Conservation (phyloP, 768 basidiomycete genomes). For the Pleurotus sapidus region DNA sequence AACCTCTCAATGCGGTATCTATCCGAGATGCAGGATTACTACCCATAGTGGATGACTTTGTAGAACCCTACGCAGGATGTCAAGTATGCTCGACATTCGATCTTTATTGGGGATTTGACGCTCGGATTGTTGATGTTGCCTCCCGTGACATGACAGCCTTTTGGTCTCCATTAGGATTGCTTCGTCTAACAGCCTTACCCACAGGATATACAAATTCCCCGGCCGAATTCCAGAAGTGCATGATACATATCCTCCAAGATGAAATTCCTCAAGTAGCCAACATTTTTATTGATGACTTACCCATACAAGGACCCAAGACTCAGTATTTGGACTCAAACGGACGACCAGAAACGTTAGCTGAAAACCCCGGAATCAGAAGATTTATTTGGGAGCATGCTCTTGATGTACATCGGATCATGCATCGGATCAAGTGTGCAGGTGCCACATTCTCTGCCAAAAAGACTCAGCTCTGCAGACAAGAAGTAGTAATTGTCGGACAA, state of each 20-base stretch:
- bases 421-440: slow-evolving; percentile 24
- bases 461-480: slow-evolving; percentile 18
- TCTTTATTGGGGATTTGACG: slow-evolving; percentile 8
- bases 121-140: not conserved
- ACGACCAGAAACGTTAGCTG: slow-evolving; percentile 14
- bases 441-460: slow-evolving; percentile 34
- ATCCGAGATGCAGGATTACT: slow-evolving; percentile 7
- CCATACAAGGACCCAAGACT: slow-evolving; percentile 25
- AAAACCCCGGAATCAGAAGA: slow-evolving; percentile 23
- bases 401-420: slow-evolving; percentile 29
- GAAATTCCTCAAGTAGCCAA: too few relatives aligned
- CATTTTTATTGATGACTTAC: not conserved
- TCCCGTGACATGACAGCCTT: slow-evolving; percentile 10
- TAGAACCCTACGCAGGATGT: slow-evolving; percentile 7
- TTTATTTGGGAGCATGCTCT: slow-evolving; percentile 39
- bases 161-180: not conserved
- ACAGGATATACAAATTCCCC: not conserved
- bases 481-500: slow-evolving; percentile 12
- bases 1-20: slow-evolving; percentile 10
- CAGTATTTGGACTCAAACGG: slow-evolving; percentile 22
- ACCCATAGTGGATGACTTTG: slow-evolving; percentile 3
- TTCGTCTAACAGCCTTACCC: slow-evolving; percentile 9
- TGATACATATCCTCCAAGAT: too few relatives aligned
- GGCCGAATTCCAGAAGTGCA: too few relatives aligned
- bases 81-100: not conserved